Evolutionary conservation across 805 yeast species (phyloP).

Genomic region (Candida xiaguanensis): DNA sequence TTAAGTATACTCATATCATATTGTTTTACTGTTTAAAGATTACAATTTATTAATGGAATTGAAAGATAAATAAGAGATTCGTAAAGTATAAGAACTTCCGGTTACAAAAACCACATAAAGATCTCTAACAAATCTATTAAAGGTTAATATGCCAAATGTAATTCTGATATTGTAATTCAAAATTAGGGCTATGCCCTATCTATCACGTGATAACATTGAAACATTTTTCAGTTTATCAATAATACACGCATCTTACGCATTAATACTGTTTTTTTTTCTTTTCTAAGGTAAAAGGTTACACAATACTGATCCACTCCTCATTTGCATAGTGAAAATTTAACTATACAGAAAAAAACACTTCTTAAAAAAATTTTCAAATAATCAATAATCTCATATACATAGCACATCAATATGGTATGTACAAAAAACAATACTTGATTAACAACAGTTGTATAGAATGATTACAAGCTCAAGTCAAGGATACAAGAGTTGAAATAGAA

Average conservation of each 20-base stretch:
- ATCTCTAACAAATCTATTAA: too few relatives aligned
- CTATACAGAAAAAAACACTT: constrained; percentile 3
- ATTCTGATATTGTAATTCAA: background rate
- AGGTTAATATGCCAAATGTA: background rate
- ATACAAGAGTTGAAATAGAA: background rate
- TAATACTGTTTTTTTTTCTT: background rate
- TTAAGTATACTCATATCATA: too few relatives aligned
- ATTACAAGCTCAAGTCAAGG: background rate
- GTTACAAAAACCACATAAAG: too few relatives aligned
- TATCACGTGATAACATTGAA: too few relatives aligned
- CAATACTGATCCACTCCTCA: background rate
- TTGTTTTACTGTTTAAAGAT: too few relatives aligned
- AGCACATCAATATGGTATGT: constrained; percentile 7
- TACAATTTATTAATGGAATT: too few relatives aligned
- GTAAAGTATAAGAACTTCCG: too few relatives aligned
- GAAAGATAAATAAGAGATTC: too few relatives aligned
- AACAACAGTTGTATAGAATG: background rate
- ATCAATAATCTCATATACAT: constrained; percentile 5
- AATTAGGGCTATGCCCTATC: too few relatives aligned
- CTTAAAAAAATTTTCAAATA: constrained; percentile 4
- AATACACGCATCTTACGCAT: too few relatives aligned
- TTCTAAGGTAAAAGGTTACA: background rate
- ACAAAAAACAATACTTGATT: background rate
- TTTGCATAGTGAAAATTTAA: constrained; percentile 3
- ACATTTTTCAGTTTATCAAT: too few relatives aligned